Evolutionary conservation across 768 basidiomycete genomes (phyloP), one percentile per base, ranked within the genome.

Genomic region (Russula vinacea): DNA sequence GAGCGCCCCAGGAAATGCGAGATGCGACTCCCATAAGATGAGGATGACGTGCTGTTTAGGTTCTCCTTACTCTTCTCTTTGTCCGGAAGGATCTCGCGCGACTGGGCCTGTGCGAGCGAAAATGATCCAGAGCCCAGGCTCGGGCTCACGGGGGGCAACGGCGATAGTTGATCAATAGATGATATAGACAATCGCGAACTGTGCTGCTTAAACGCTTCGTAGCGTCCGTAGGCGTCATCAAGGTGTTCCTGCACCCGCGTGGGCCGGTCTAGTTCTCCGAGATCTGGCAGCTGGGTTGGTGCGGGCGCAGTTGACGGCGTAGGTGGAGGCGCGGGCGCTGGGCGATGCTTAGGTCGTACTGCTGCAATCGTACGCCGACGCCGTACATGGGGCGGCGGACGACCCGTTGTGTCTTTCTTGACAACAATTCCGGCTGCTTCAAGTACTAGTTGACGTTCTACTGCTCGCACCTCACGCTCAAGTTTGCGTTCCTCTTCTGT

Each of bases 191-290:
- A 74, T 56, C 88, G 77, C 24, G 71, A 66, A 58, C 81, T 80
- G 50, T 74, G 76, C 70, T 84, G 83, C 71, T 84, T 84, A 75
- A 87, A 94, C n/a, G 86, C 79, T 72, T 95, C 91, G 71, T 96
- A 97, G 42, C 92, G 81, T 62, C 91, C 90, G 73, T 89, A 96
- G 0, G 94, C 94, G 73, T 96, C 93, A 69, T 93, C 88, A 42
- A 90, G 76, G 14, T 71, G 73, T 17, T 73, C 60, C 9, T 33
- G 68, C 50, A 45, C 58, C 59, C 22, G 73, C 67, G 44, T 55
- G 40, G 3, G 63, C 16, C 22, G 63, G 19, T 24, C 24, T 4
- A 29, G 19, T 44, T 65, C 55, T 16, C 22, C 29, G 45, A 51
- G 56, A 11, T 70, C 71, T 2, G 59, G 33, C 17, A 57, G 67